Percentiles rank a stretch among this genome's conserved stretches.
Evolutionary conservation across 164 flowering plant species (phyloP).

Genomic region (Vitis rupestris): DNA sequence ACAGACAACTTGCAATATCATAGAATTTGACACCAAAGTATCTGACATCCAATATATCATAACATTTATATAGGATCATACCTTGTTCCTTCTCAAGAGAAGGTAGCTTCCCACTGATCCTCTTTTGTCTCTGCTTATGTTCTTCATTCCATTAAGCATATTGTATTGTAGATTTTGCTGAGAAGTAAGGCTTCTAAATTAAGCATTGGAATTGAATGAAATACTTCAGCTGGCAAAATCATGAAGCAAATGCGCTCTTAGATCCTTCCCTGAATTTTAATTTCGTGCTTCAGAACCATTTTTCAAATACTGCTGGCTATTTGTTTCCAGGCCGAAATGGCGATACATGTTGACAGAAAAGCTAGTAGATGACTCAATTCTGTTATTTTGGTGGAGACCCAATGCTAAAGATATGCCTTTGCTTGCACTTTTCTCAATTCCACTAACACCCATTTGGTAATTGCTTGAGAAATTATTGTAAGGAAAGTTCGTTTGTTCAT

Average conservation of each 20-base stretch:
- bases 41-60: too few species aligned
- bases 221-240: background rate
- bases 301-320: background rate
- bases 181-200: too few species aligned
- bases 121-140: too few species aligned
- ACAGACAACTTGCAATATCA: too few species aligned
- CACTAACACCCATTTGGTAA: background rate
- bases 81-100: too few species aligned
- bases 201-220: too few species aligned
- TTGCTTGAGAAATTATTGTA: background rate
- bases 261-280: background rate
- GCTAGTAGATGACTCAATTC: background rate
- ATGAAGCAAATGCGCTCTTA: background rate
- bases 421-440: conserved; percentile 6
- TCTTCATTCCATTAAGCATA: too few species aligned
- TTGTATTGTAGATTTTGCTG: too few species aligned
- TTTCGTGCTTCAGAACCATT: background rate
- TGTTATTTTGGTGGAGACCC: conserved; percentile 19
- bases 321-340: conserved; percentile 3
- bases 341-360: background rate
- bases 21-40: too few species aligned
- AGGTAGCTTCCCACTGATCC: too few species aligned
- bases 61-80: too few species aligned
- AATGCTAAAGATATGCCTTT: conserved; percentile 19
- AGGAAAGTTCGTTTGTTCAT: background rate